Evolutionary conservation across 2,329 filamentous ascomycete species (phyloP).

Genomic region (Rutstroemia sydowiana): DNA sequence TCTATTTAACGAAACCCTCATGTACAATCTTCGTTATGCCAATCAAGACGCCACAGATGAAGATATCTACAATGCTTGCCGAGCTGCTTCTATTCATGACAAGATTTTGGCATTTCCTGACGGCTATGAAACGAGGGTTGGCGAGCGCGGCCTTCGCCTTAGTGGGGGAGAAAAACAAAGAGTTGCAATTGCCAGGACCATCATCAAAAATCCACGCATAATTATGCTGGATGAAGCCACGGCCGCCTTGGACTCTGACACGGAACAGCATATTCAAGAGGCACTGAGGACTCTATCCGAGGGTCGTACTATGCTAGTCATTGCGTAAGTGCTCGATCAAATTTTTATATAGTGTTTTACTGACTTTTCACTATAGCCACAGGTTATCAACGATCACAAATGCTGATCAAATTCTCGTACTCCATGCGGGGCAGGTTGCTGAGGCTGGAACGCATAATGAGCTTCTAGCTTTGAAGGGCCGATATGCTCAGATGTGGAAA

Average conservation of each 20-base stretch:
- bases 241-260: constrained; percentile 83
- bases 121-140: constrained; percentile 81
- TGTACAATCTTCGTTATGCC: constrained; percentile 92
- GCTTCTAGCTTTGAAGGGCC: constrained; percentile 60
- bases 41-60: constrained; percentile 74
- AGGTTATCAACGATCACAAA: constrained; percentile 80
- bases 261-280: constrained; percentile 86
- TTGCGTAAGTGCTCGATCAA: constrained; percentile 55
- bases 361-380: constrained; percentile 66
- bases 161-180: constrained; percentile 92
- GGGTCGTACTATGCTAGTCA: constrained; percentile 88
- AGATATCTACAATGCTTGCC: constrained; percentile 74
- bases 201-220: constrained; percentile 84
- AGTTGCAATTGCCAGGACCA: constrained; percentile 86
- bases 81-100: constrained; percentile 85
- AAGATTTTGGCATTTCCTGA: constrained; percentile 86
- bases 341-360: constrained; percentile 63
- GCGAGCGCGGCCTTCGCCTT: constrained; percentile 77
- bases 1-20: constrained; percentile 86
- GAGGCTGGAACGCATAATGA: constrained; percentile 76
- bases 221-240: constrained; percentile 93
- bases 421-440: constrained; percentile 68
- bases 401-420: constrained; percentile 78
- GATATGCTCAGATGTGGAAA: constrained; percentile 78
- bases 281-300: constrained; percentile 74